Evolutionary conservation across 2,329 filamentous ascomycete species (phyloP).

Genomic region (Phialophora tarda): DNA sequence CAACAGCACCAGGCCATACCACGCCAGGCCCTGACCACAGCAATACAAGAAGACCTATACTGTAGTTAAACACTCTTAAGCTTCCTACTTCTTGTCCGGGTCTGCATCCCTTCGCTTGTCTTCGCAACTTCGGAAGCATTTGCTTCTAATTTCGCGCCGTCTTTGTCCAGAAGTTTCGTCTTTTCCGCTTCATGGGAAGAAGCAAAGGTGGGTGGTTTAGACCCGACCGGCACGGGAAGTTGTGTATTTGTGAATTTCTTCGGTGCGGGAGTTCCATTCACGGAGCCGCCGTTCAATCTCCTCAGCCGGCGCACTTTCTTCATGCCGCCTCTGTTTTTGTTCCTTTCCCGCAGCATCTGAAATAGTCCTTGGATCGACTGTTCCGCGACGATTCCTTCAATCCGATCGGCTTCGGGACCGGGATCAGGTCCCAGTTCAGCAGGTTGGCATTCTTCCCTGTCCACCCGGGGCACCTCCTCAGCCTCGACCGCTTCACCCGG

Average conservation of each 20-base stretch:
- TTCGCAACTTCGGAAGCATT: conserved; percentile 2
- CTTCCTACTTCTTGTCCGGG: conserved; percentile 16
- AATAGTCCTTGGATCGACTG: neutral
- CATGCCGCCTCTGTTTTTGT: conserved; percentile 18
- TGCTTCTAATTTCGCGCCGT: neutral
- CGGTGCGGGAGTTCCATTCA: conserved; percentile 34
- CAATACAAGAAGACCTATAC: neutral
- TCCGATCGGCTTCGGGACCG: neutral
- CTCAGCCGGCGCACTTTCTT: conserved; percentile 35
- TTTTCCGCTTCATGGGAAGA: conserved; percentile 1
- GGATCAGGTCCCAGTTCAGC: neutral
- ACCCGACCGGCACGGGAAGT: conserved; percentile 21
- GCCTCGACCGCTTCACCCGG: neutral
- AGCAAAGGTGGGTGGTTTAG: neutral
- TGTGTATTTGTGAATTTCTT: conserved; percentile 26
- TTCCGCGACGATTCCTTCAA: neutral
- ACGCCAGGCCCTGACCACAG: neutral
- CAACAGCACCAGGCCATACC: neutral
- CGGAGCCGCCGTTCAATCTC: conserved; percentile 33
- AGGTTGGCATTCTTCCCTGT: neutral
- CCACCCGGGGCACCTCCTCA: neutral
- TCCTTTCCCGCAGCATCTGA: conserved; percentile 3
- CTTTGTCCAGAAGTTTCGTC: neutral
- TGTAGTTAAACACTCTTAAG: conserved; percentile 7
- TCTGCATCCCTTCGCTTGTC: conserved; percentile 14